These are phyloP conservation scores for Neopestalotiopsis clavispora DNA, from an alignment of 2,329 filamentous ascomycete genomes.

Conservation along the genomic window DNA sequence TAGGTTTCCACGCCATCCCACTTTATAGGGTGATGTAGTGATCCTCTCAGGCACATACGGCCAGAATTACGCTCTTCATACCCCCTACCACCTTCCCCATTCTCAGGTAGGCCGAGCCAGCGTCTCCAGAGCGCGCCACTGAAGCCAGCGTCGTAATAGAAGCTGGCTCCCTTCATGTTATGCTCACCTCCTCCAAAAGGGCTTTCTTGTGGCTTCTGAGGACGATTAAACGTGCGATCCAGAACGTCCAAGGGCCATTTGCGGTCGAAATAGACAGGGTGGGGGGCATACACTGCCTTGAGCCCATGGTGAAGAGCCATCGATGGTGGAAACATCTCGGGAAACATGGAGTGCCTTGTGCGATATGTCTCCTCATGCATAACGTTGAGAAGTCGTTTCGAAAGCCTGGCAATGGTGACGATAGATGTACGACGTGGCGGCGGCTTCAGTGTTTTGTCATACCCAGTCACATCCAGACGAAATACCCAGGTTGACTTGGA, in stretches of 20 bases:
- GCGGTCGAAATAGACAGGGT: slow-evolving; percentile 70
- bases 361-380: slow-evolving; percentile 62
- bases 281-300: slow-evolving; percentile 67
- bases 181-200: slow-evolving; percentile 67
- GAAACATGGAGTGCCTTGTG: slow-evolving; percentile 60
- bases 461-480: slow-evolving; percentile 60
- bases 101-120: slow-evolving; percentile 53
- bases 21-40: slow-evolving; percentile 71
- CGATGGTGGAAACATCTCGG: slow-evolving; percentile 65
- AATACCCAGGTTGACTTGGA: slow-evolving; percentile 62
- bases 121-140: slow-evolving; percentile 65
- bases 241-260: slow-evolving; percentile 62
- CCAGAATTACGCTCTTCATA: slow-evolving; percentile 31
- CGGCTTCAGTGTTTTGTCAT: slow-evolving; percentile 51
- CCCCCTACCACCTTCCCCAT: slow-evolving; percentile 38
- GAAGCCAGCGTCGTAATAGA: slow-evolving; percentile 70
- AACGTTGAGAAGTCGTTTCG: slow-evolving; percentile 54
- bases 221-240: slow-evolving; percentile 67
- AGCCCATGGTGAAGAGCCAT: slow-evolving; percentile 63
- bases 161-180: slow-evolving; percentile 69
- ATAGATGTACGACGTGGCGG: slow-evolving; percentile 63
- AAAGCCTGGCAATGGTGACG: slow-evolving; percentile 59
- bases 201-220: slow-evolving; percentile 54
- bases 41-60: slow-evolving; percentile 68
- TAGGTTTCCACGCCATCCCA: slow-evolving; percentile 30